These are phyloP conservation scores for Bruguiera parviflora DNA, from an alignment of 345 rosid genomes.

Conservation along the genomic window DNA sequence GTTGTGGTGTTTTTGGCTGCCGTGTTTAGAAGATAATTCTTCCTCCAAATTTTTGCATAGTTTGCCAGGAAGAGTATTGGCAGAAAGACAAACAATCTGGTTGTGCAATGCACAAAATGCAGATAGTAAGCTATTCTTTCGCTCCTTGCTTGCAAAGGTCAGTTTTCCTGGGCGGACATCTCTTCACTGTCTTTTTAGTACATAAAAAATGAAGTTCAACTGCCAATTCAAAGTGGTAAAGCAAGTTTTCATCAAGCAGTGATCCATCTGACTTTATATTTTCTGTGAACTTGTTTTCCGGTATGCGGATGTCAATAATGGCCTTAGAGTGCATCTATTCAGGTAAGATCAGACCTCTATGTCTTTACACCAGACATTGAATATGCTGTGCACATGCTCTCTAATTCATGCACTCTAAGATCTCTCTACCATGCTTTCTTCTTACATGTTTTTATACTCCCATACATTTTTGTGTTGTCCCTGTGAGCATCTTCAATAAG, in stretches of 20 bases:
- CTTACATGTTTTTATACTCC: too few species aligned
- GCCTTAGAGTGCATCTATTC: slow-evolving; percentile 88
- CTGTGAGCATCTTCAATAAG: too few species aligned
- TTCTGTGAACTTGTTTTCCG: slow-evolving; percentile 7
- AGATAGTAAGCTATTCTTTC: slow-evolving; percentile 73
- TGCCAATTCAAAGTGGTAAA: not conserved
- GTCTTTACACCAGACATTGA: not conserved
- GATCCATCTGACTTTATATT: slow-evolving; percentile 21
- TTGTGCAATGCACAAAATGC: slow-evolving; percentile 79
- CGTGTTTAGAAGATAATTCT: not conserved
- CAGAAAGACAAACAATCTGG: slow-evolving; percentile 64
- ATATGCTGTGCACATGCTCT: not conserved
- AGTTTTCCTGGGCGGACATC: slow-evolving; percentile 14
- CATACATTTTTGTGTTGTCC: too few species aligned
- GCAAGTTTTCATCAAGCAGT: not conserved
- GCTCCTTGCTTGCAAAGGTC: slow-evolving; percentile 93
- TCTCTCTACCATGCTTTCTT: too few species aligned
- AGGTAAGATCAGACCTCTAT: slow-evolving; percentile 43
- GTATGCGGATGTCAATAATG: slow-evolving; percentile 14
- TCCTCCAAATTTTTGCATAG: slow-evolving; percentile 33
- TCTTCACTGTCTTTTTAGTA: not conserved
- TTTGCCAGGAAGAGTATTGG: slow-evolving; percentile 77
- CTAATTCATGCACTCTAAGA: not conserved
- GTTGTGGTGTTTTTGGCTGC: not conserved
- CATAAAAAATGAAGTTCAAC: too few species aligned